Conservation (phyloP, 2,329 filamentous ascomycete species). For the Sporothrix brasiliensis region DNA sequence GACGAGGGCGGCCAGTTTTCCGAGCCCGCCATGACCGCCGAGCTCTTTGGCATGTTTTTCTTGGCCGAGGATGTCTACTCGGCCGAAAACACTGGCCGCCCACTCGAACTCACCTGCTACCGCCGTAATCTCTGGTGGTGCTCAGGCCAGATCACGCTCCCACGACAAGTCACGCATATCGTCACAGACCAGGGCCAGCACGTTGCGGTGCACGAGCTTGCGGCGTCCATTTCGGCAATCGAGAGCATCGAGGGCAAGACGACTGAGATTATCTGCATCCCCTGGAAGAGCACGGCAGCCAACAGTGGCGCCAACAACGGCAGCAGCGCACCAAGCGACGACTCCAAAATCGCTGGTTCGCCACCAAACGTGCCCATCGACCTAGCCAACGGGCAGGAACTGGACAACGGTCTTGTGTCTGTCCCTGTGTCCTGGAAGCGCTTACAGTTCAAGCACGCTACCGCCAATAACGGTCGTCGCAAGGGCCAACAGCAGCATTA, state of each 20-base stretch:
- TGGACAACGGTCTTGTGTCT: slow-evolving; percentile 73
- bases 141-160: slow-evolving; percentile 80
- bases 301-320: slow-evolving; percentile 10
- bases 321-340: slow-evolving; percentile 40
- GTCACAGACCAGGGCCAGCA: slow-evolving; percentile 75
- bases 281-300: slow-evolving; percentile 81
- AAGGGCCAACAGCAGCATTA: slow-evolving; percentile 97
- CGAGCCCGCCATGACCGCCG: slow-evolving; percentile 69
- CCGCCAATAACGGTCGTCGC: slow-evolving; percentile 90
- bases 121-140: slow-evolving; percentile 94
- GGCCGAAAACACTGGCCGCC: slow-evolving; percentile 58
- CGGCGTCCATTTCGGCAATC: slow-evolving; percentile 79
- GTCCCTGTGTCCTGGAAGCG: slow-evolving; percentile 92
- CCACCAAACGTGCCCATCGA: slow-evolving; percentile 61
- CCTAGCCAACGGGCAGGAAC: slow-evolving; percentile 61
- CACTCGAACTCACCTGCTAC: slow-evolving; percentile 89
- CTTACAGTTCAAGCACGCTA: slow-evolving; percentile 93
- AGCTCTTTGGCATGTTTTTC: slow-evolving; percentile 88
- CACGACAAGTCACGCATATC: slow-evolving; percentile 70
- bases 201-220: slow-evolving; percentile 74
- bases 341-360: slow-evolving; percentile 53
- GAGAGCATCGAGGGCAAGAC: slow-evolving; percentile 91
- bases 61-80: slow-evolving; percentile 79
- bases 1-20: slow-evolving; percentile 67
- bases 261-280: slow-evolving; percentile 94